phyloP scores from a whole-genome alignment of 768 basidiomycete genomes.

The Daedaleopsis nitida region DNA sequence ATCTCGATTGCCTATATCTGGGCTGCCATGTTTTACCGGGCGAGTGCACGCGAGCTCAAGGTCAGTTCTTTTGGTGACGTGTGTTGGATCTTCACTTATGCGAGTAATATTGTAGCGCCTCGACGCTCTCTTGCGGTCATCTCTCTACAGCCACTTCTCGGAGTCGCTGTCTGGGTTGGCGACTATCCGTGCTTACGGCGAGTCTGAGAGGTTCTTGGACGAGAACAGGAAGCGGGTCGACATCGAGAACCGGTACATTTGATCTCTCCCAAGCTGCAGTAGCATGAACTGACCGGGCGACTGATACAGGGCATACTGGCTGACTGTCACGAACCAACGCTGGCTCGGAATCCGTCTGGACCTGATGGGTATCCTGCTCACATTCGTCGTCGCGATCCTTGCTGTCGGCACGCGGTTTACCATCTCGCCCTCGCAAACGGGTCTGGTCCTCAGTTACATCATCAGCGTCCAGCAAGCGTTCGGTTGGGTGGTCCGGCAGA shows the following conservation, averaged over 20 bases:
- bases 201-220: constrained; percentile 67
- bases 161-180: constrained; percentile 86
- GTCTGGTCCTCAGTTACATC: constrained; percentile 78
- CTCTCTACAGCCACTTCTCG: constrained; percentile 90
- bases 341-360: constrained; percentile 94
- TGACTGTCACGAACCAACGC: constrained; percentile 84
- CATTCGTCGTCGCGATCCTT: constrained; percentile 79
- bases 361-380: constrained; percentile 71
- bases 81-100: not conserved
- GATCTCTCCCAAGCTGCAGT: not conserved
- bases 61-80: not conserved
- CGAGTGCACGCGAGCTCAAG: constrained; percentile 88
- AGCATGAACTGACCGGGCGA: not conserved
- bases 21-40: constrained; percentile 80
- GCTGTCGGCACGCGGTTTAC: constrained; percentile 71
- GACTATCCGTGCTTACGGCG: constrained; percentile 88
- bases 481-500: constrained; percentile 76
- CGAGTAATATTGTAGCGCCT: not conserved
- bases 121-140: constrained; percentile 86
- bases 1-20: constrained; percentile 65
- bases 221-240: constrained; percentile 81
- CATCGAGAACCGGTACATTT: constrained; percentile 71
- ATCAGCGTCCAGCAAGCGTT: constrained; percentile 77
- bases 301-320: constrained; percentile 72
- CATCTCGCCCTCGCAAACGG: constrained; percentile 79